phyloP scores from a whole-genome alignment of 441 rosid genomes.

The Erodium moschatum region DNA sequence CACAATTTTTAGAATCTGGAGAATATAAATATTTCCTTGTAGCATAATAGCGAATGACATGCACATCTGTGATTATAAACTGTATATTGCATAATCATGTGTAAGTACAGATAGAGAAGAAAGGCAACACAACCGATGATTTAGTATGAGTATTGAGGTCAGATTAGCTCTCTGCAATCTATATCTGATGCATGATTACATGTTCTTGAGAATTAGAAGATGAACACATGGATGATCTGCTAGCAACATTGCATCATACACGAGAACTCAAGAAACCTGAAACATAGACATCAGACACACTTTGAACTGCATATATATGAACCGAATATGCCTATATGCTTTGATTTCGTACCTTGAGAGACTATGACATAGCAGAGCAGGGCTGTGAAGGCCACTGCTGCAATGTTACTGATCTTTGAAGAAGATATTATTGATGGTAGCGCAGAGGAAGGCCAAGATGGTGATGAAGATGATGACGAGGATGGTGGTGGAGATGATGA shows the following conservation, averaged over 20 bases:
- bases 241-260: slow-evolving; percentile 13
- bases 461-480: too few species aligned
- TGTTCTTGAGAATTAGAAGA: too few species aligned
- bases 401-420: slow-evolving; percentile 2
- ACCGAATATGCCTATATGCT: neutral
- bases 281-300: neutral
- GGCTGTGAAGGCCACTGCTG: slow-evolving; percentile 25
- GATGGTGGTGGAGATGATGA: neutral
- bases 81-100: neutral
- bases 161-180: neutral
- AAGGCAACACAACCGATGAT: neutral
- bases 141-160: neutral
- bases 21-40: neutral
- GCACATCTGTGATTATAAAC: too few species aligned
- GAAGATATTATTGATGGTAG: neutral
- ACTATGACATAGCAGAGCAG: slow-evolving; percentile 28
- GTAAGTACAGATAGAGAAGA: neutral
- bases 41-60: too few species aligned
- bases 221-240: too few species aligned
- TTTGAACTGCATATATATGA: neutral
- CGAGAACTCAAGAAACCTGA: slow-evolving; percentile 27
- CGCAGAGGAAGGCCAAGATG: too few species aligned
- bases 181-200: neutral
- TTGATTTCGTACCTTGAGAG: slow-evolving; percentile 26
- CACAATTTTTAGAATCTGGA: neutral